These are phyloP conservation scores for Myrica gale DNA, from an alignment of 306 rosid species.

Conservation along the genomic window DNA sequence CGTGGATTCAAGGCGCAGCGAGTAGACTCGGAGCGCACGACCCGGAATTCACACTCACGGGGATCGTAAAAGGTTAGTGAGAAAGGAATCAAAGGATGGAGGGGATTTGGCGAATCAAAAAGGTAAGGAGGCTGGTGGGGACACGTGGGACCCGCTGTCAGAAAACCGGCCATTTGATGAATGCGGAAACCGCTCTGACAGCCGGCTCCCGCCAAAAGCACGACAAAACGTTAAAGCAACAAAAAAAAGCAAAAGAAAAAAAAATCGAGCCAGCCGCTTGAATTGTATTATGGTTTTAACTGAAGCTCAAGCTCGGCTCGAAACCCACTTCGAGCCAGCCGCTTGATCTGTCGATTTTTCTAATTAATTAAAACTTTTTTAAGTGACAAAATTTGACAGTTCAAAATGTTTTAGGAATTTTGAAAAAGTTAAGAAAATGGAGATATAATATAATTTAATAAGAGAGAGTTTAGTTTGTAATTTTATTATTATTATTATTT, in stretches of 20 bases:
- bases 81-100: background rate
- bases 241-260: background rate
- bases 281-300: no score
- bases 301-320: background rate
- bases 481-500: no score
- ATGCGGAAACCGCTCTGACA: conserved; percentile 37
- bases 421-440: no score
- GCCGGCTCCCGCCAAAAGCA: conserved; percentile 46
- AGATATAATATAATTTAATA: no score
- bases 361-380: no score
- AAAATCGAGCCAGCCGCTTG: no score
- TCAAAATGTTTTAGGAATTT: no score
- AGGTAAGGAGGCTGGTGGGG: conserved; percentile 5
- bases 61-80: conserved; percentile 19
- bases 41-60: conserved; percentile 19
- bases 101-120: conserved; percentile 3
- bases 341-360: no score
- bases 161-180: conserved; percentile 35
- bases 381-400: no score
- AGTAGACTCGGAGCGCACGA: background rate
- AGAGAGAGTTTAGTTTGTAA: no score
- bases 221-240: background rate
- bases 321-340: background rate
- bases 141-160: conserved; percentile 40
- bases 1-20: background rate